Evolutionary conservation across 495 filamentous ascomycete genomes (phyloP).

Genomic region (Cercophora sp.): DNA sequence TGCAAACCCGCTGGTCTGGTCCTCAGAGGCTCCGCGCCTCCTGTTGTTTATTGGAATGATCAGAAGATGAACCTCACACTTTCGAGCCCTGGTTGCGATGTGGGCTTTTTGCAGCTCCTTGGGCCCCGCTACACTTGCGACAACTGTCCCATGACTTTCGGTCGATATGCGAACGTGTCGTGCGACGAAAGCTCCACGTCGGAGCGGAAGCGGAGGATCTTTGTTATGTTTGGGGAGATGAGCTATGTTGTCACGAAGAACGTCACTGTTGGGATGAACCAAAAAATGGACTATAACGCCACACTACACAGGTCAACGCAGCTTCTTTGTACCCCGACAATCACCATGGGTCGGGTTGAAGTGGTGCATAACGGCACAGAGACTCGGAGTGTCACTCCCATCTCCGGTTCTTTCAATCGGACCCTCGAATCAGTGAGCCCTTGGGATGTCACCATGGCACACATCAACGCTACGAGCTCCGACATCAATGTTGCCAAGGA

Average conservation of each 20-base stretch:
- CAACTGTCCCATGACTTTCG: neutral
- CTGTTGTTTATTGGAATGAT: no score
- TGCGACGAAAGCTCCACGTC: neutral
- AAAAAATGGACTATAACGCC: no score
- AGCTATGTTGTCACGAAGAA: neutral
- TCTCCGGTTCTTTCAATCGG: neutral
- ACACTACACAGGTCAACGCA: slow-evolving; percentile 6
- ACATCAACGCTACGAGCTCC: neutral
- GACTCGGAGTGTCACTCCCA: slow-evolving; percentile 1
- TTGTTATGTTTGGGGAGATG: slow-evolving; percentile 3
- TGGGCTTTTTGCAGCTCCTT: neutral
- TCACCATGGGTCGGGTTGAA: slow-evolving; percentile 6
- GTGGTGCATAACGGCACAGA: slow-evolving; percentile 8
- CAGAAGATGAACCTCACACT: slow-evolving; percentile 10
- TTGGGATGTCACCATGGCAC: slow-evolving; percentile 5
- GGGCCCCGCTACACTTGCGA: neutral
- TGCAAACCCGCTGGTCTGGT: neutral
- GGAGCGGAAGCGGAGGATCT: neutral
- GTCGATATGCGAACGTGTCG: neutral
- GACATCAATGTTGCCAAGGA: neutral
- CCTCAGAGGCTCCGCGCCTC: neutral
- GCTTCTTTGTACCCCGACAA: slow-evolving; percentile 7
- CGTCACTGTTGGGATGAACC: neutral
- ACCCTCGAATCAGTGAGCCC: slow-evolving; percentile 4
- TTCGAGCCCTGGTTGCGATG: slow-evolving; percentile 4